Percentiles rank a stretch among this genome's conserved stretches.
Evolutionary conservation across 2,329 filamentous ascomycete genomes (phyloP).

Genomic region (Chaetomiaceae sp.): DNA sequence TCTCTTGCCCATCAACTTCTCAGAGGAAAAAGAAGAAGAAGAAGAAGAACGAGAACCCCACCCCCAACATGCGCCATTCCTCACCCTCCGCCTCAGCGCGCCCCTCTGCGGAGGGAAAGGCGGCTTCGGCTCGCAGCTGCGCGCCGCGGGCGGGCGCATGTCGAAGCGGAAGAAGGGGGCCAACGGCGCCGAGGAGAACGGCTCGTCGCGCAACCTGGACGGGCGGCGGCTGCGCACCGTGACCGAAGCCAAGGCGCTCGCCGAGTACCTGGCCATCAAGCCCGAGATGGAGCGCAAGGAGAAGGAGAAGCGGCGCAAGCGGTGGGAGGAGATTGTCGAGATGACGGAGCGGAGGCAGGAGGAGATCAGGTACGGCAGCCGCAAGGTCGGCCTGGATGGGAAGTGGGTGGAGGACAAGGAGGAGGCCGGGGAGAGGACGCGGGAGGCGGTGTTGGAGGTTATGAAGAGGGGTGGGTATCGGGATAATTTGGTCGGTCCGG

Average conservation of each 20-base stretch:
- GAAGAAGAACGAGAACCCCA: neutral
- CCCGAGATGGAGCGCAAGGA: conserved; percentile 96
- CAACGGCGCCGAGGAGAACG: conserved; percentile 72
- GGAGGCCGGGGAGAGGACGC: conserved; percentile 77
- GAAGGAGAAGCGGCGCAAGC: conserved; percentile 75
- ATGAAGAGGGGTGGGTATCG: conserved; percentile 62
- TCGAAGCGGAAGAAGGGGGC: conserved; percentile 71
- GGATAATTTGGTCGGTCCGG: conserved; percentile 43
- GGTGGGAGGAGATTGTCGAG: conserved; percentile 87
- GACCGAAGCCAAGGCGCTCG: conserved; percentile 89
- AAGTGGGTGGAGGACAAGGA: conserved; percentile 96
- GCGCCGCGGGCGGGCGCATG: conserved; percentile 96
- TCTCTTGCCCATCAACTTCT: conserved; percentile 46
- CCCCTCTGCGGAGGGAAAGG: conserved; percentile 91
- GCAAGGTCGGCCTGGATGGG: conserved; percentile 67
- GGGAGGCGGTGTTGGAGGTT: conserved; percentile 67
- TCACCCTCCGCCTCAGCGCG: conserved; percentile 75
- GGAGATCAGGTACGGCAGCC: conserved; percentile 70
- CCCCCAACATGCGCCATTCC: conserved; percentile 59
- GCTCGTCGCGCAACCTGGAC: conserved; percentile 88
- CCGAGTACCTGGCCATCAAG: conserved; percentile 91
- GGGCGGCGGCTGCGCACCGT: conserved; percentile 86
- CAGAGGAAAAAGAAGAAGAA: neutral
- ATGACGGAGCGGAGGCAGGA: conserved; percentile 77
- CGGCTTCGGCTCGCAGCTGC: conserved; percentile 94